Conservation (phyloP, 345 rosid genomes). For the Aegle marmelos region DNA sequence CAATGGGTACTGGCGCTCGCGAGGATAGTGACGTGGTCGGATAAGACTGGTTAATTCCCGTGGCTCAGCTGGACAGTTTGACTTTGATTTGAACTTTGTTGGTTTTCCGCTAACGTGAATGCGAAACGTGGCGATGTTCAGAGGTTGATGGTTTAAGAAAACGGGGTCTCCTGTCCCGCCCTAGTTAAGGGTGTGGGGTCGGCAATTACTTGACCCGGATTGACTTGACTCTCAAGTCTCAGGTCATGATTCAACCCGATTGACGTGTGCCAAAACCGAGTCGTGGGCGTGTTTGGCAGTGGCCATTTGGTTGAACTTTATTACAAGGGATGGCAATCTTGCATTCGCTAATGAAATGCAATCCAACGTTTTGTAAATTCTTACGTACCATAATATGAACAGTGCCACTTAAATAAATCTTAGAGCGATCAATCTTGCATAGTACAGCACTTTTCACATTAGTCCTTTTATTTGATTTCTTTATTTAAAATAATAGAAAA, state of each 20-base stretch:
- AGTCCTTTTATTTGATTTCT: no score
- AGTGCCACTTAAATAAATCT: no score
- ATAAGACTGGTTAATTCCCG: not conserved
- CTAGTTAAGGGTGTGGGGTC: constrained; percentile 8
- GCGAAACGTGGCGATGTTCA: not conserved
- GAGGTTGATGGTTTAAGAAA: not conserved
- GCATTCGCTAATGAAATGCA: no score
- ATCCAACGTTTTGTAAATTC: no score
- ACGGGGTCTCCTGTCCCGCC: no score
- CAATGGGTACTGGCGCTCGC: not conserved
- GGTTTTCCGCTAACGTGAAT: not conserved
- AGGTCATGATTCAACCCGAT: not conserved
- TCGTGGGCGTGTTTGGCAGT: no score
- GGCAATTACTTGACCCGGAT: not conserved
- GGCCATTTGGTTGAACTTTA: no score
- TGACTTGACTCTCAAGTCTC: not conserved
- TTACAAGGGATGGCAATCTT: no score
- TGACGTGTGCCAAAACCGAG: not conserved
- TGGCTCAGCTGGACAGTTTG: not conserved
- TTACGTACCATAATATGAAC: no score
- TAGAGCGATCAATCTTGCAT: no score
- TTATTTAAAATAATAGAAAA: no score
- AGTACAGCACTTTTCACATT: no score
- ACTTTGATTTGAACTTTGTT: not conserved
- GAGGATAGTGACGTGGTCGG: not conserved